Percentiles rank a stretch among this genome's conserved stretches.
phyloP scores from a whole-genome alignment of 2,329 filamentous ascomycete species.

The Didymellaceae sp. region DNA sequence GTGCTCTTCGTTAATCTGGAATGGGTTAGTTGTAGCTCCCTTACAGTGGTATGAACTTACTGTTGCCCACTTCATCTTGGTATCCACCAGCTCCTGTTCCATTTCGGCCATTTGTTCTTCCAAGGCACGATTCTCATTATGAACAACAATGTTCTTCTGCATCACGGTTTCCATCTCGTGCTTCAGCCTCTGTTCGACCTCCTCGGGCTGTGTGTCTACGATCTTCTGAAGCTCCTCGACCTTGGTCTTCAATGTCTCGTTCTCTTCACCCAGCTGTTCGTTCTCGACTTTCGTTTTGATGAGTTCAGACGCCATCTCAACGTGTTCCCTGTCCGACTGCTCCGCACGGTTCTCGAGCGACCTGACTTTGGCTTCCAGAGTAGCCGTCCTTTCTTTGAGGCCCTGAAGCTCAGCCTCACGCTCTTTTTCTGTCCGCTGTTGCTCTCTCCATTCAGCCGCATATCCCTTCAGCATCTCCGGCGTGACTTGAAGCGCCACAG shows the following conservation, averaged over 20 bases:
- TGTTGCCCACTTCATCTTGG: conserved; percentile 95
- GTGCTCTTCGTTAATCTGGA: conserved; percentile 56
- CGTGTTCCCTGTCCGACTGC: conserved; percentile 87
- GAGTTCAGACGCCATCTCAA: conserved; percentile 86
- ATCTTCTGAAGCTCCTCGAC: conserved; percentile 84
- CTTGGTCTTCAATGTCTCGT: conserved; percentile 84
- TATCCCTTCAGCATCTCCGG: conserved; percentile 83
- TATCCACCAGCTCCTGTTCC: conserved; percentile 88
- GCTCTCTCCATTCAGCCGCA: conserved; percentile 89
- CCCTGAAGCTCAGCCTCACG: conserved; percentile 81
- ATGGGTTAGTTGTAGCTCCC: conserved; percentile 45
- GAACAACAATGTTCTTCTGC: conserved; percentile 89
- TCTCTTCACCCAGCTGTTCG: conserved; percentile 84
- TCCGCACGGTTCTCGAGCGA: conserved; percentile 87
- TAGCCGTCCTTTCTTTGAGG: conserved; percentile 63
- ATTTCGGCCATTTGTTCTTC: conserved; percentile 91
- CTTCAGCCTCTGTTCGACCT: conserved; percentile 82
- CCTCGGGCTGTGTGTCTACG: conserved; percentile 86
- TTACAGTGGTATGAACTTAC: conserved; percentile 63
- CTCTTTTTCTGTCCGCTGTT: conserved; percentile 79
- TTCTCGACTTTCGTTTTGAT: conserved; percentile 94
- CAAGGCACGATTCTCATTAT: conserved; percentile 86
- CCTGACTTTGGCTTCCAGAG: conserved; percentile 77
- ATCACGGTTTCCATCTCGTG: conserved; percentile 90
- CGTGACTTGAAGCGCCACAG: conserved; percentile 84